Evolutionary conservation across 805 yeast genomes (phyloP), one percentile per base, ranked within the genome.

Genomic region (Starmerella kuoi): DNA sequence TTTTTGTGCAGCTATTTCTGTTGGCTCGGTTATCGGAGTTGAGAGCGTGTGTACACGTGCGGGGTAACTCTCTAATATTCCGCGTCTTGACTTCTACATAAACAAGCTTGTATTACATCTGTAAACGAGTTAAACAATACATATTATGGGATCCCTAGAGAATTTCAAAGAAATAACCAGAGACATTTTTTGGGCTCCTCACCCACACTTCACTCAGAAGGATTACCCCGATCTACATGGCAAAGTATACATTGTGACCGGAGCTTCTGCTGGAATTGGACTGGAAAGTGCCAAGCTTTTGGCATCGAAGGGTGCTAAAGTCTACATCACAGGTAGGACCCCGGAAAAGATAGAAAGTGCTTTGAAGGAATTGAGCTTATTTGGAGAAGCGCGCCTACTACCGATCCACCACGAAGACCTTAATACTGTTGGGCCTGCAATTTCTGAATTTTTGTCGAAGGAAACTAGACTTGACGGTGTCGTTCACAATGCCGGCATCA

Each of bases 271-370:
- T 22, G 58, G 58, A n/a, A 54, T 54, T 34, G 58, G 58, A n/a
- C 41, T 35, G 25, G 51, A 46, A 23, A 22, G 43, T 11, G 58
- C 55, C 23, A 42, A 41, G 27, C 46, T 53, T 12, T 32, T 54
- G 27, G 49, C 44, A 6, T 28, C 38, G n/a, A 51, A 59, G 35
- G 60, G 61, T 19, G 70, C 68, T 20, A 56, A 52, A 8, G 68
- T 67, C 2, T 54, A 65, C 56, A 42, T 61, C 18, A 58, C 64
- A 11, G 65, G 66, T 39, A 59, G 75, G 45, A 62, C 55, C 37
- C 50, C 55, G 31, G 54, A 49, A 24, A 65, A 63, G 43, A 54
- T 67, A 5, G 51, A 53, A 3, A 47, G 30, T 0, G 63, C 65
- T 4, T 49, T 64, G 21, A 52, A 48, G 5, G 48, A 47, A 12